Evolutionary conservation across 208 protist species (phyloP), one percentile per base, ranked within the genome.

Genomic region (Porcisia deanei): DNA sequence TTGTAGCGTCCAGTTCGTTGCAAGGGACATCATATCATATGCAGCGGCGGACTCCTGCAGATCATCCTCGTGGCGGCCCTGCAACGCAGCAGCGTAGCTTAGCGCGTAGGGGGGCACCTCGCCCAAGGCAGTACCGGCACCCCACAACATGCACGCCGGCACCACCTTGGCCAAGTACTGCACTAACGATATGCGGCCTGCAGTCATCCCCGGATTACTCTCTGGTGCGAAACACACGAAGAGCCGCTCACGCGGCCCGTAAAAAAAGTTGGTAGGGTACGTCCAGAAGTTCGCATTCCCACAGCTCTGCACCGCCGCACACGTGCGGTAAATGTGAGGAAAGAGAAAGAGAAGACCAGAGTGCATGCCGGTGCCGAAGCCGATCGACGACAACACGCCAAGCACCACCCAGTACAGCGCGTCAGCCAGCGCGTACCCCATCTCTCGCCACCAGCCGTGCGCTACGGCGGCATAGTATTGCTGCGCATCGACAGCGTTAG

Each of bases 91-190:
- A 2, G 94, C 92, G 77, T 97, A 96, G 73, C 97, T 98, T 16
- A 99, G 85, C 64, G 94, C 92, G 85, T 99, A 99, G 2, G 98
- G 98, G 54, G 98, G 98, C 54, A 99, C 88, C 88, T 99, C 98
- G 47, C 98, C 98, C 25, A 99, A 94, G 16, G 98, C 98, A 1
- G 98, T 99, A 45, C 98, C 98, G 14, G 89, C 85, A 39, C 98
- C 98, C 97, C 98, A 99, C 67, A 98, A 34, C 68, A 98, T 73
- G 73, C 96, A 98, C 45, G 92, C 88, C 8, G 93, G 85, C 39
- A 92, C 60, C 22, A 98, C 83, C 67, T 97, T 93, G 37, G 86
- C 60, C 41, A 97, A 81, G 47, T 86, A 77, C 57, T 86, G 63
- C 20, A 89, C 75, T 4, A 89, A 67, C 58, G 75, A 60, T 58